Evolutionary conservation across 768 basidiomycete species (phyloP).

Genomic region (Melanogaster broomeanus): DNA sequence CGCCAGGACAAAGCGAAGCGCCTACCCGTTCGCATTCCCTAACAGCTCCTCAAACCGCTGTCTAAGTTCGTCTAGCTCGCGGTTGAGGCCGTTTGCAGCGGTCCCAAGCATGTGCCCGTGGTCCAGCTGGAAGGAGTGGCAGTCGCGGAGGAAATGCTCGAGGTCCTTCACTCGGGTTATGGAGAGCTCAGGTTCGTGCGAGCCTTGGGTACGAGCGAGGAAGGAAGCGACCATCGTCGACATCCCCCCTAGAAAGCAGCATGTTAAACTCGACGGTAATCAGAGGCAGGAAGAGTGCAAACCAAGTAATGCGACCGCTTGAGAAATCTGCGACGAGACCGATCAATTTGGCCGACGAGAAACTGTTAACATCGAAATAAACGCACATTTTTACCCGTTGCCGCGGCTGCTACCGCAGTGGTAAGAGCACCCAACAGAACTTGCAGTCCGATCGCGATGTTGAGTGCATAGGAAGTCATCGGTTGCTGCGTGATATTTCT

Average conservation of each 20-base stretch:
- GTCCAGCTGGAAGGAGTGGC: constrained; percentile 33
- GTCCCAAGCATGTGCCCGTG: constrained; percentile 24
- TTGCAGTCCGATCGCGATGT: constrained; percentile 28
- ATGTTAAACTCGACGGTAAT: not conserved
- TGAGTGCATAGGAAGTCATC: constrained; percentile 13
- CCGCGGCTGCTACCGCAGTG: constrained; percentile 25
- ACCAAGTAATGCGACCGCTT: constrained; percentile 33
- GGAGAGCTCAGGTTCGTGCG: constrained; percentile 39
- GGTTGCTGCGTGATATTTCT: constrained; percentile 8
- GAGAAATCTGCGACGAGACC: constrained; percentile 19
- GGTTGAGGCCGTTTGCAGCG: not conserved
- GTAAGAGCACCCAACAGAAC: constrained; percentile 29
- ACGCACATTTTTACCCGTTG: constrained; percentile 18
- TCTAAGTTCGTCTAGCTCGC: constrained; percentile 29
- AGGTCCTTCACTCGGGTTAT: constrained; percentile 27
- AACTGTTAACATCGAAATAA: not conserved
- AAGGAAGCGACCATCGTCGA: constrained; percentile 42
- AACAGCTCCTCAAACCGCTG: constrained; percentile 35
- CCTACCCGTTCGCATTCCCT: constrained; percentile 23
- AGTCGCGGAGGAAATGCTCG: constrained; percentile 39
- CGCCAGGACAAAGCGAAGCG: not conserved
- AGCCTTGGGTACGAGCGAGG: constrained; percentile 39
- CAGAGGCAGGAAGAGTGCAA: not conserved
- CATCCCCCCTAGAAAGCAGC: constrained; percentile 24
- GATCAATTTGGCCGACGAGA: not conserved